Conservation (phyloP, 179 eudicot species). For the Beta corolliflora region DNA sequence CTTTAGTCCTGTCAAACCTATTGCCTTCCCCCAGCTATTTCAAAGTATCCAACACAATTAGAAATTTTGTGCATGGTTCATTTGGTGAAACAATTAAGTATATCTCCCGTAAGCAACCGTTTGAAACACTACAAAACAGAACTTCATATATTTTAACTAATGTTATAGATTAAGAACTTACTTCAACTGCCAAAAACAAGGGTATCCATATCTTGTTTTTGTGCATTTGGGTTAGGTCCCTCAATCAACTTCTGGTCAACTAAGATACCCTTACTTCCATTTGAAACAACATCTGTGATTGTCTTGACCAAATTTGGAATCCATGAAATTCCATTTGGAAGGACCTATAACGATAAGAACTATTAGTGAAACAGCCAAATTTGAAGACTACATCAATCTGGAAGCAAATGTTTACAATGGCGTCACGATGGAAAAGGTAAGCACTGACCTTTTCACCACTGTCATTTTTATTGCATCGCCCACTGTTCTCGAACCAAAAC, state of each 20-base stretch:
- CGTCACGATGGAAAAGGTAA: background rate
- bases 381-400: background rate
- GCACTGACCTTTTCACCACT: slow-evolving; percentile 76
- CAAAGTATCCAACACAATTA: background rate
- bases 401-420: background rate
- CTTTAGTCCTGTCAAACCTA: background rate
- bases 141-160: background rate
- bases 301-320: slow-evolving; percentile 76
- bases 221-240: slow-evolving; percentile 86
- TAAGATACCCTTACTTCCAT: slow-evolving; percentile 67
- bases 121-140: background rate
- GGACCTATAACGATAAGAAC: slow-evolving; percentile 48
- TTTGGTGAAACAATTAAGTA: background rate
- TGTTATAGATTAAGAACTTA: slow-evolving; percentile 36
- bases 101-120: background rate
- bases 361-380: slow-evolving; percentile 1
- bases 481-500: slow-evolving; percentile 98
- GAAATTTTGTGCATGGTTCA: background rate
- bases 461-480: slow-evolving; percentile 90
- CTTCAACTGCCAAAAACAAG: slow-evolving; percentile 63
- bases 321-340: slow-evolving; percentile 85
- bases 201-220: slow-evolving; percentile 76
- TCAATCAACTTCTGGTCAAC: slow-evolving; percentile 87
- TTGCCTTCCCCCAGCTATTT: background rate
- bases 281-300: slow-evolving; percentile 63